Percentiles rank a stretch among this genome's conserved stretches.
Evolutionary conservation across 495 filamentous ascomycete genomes (phyloP).

Genomic region (Viridothelium virens): DNA sequence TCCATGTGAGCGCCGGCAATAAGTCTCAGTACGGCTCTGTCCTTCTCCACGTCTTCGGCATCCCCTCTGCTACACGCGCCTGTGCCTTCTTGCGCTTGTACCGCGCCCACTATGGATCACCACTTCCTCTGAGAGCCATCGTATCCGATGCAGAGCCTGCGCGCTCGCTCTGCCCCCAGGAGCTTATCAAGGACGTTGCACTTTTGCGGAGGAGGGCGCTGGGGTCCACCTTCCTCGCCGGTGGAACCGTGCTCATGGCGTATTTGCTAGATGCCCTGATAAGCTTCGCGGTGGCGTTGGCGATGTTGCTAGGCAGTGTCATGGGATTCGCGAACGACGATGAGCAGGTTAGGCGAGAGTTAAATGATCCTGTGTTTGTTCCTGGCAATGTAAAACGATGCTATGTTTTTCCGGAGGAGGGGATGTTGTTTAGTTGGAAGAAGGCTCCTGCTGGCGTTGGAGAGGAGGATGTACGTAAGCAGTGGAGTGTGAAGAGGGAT

Average conservation of each 20-base stretch:
- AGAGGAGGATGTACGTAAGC: slow-evolving; percentile 5
- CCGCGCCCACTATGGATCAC: slow-evolving; percentile 3
- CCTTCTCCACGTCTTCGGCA: slow-evolving; percentile 19
- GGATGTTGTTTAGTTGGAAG: slow-evolving; percentile 22
- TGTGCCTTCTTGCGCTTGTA: slow-evolving; percentile 17
- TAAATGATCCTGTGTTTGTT: slow-evolving; percentile 14
- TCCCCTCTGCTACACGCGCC: slow-evolving; percentile 15
- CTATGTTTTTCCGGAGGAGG: slow-evolving; percentile 19
- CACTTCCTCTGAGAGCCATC: slow-evolving; percentile 13
- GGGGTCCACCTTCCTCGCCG: neutral
- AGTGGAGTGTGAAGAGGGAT: slow-evolving; percentile 17
- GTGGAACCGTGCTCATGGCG: neutral
- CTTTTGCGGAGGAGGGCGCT: neutral
- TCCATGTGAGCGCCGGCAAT: neutral
- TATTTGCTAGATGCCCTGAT: neutral
- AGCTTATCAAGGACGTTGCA: neutral
- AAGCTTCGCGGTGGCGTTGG: slow-evolving; percentile 9
- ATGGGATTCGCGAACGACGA: slow-evolving; percentile 12
- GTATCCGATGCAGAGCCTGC: slow-evolving; percentile 17
- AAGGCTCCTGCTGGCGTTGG: neutral
- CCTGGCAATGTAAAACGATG: slow-evolving; percentile 15
- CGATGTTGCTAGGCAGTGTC: slow-evolving; percentile 13
- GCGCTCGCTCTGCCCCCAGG: neutral
- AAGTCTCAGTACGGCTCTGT: slow-evolving; percentile 1
- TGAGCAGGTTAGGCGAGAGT: slow-evolving; percentile 13